Conservation (phyloP, 2,329 filamentous ascomycete genomes). For the Penicillium sp. region DNA sequence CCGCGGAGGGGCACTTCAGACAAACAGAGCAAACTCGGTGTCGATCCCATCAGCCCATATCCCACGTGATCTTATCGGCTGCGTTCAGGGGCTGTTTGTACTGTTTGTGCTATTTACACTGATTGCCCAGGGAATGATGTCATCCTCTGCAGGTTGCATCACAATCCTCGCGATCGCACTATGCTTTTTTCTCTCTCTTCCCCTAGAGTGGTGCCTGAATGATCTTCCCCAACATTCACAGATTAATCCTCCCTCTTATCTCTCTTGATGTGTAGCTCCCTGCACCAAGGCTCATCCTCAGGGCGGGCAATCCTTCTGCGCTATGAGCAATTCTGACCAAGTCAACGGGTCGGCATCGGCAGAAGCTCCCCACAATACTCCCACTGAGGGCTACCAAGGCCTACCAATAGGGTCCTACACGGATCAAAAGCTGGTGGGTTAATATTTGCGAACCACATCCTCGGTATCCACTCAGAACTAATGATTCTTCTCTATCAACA, state of each 20-base stretch:
- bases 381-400: conserved; percentile 34
- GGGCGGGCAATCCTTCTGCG: conserved; percentile 17
- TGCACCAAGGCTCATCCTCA: not conserved
- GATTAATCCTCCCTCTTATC: not conserved
- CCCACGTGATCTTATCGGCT: not conserved
- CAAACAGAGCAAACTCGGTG: conserved; percentile 28
- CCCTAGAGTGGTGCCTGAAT: conserved; percentile 12
- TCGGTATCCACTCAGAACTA: conserved; percentile 1
- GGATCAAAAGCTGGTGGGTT: conserved; percentile 55
- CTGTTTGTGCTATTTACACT: conserved; percentile 13
- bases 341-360: conserved; percentile 20
- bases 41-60: not conserved
- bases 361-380: conserved; percentile 19
- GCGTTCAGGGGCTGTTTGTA: conserved; percentile 8
- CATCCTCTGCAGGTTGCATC: conserved; percentile 30
- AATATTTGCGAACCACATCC: not conserved
- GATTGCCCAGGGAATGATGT: conserved; percentile 30
- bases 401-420: conserved; percentile 58
- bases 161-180: conserved; percentile 21
- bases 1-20: not conserved
- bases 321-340: conserved; percentile 34
- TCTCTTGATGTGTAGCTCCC: conserved; percentile 9
- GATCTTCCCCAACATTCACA: conserved; percentile 10
- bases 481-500: conserved; percentile 23
- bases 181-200: conserved; percentile 2